Conservation (phyloP, 2,329 filamentous ascomycete genomes). For the Xylaria sp. region DNA sequence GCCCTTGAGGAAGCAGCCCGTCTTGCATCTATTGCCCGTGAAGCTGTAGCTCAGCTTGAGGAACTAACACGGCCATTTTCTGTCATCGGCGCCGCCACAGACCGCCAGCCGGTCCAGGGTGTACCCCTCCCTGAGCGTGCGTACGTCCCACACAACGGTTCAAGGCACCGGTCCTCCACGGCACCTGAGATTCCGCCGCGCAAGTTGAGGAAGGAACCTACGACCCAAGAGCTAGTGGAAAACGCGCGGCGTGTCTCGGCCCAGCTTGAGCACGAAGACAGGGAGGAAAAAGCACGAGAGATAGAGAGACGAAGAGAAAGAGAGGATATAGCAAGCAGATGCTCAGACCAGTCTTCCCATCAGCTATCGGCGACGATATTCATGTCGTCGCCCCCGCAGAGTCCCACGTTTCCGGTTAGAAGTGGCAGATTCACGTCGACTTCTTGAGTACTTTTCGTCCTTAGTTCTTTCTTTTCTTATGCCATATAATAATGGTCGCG, state of each 20-base stretch:
- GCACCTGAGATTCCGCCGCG: constrained; percentile 19
- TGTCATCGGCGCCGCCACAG: not conserved
- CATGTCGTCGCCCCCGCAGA: constrained; percentile 20
- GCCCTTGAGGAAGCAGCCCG: constrained; percentile 40
- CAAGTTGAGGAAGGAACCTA: constrained; percentile 25
- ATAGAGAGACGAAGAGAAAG: constrained; percentile 20
- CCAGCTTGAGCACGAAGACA: constrained; percentile 37
- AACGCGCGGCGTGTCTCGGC: constrained; percentile 38
- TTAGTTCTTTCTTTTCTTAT: not conserved
- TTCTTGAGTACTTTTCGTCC: not conserved
- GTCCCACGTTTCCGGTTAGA: not conserved
- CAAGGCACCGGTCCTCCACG: constrained; percentile 22
- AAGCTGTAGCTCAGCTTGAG: constrained; percentile 39
- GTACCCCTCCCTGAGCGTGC: constrained; percentile 14
- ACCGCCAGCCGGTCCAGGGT: constrained; percentile 23
- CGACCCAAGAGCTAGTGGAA: constrained; percentile 35
- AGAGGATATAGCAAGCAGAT: constrained; percentile 4
- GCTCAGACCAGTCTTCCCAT: constrained; percentile 21
- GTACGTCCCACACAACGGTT: constrained; percentile 2
- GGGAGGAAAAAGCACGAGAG: constrained; percentile 25
- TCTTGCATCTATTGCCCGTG: constrained; percentile 38
- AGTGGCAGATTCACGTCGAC: constrained; percentile 4
- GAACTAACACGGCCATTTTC: constrained; percentile 37
- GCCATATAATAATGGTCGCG: not conserved
- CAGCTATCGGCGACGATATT: constrained; percentile 13